Base-by-base conservation (phyloP, 441 rosid genomes). In the Brassica balearica region DNA sequence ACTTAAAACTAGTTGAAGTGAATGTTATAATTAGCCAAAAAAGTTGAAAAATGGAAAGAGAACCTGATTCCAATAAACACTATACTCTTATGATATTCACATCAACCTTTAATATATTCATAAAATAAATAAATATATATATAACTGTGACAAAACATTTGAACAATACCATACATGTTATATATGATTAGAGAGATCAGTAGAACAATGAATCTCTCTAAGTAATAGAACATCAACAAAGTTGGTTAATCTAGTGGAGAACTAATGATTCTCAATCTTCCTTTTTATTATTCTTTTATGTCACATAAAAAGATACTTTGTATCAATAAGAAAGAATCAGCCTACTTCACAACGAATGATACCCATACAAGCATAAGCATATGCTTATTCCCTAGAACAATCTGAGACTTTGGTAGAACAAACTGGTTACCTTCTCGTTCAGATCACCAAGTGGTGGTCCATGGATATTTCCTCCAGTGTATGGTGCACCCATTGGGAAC, bases 401-500 rank as follows among this genome's bases (percentile, higher is more conserved):
- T 41, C 48, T 10, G 48, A 41, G 38, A 34, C 38, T 38, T 38
- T 56, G 69, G n/a, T 53, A 67, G 62, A 56, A 9, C 0, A 2
- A 55, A 25, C 8, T 14, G 46, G 83, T 91, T 90, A 88, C 98
- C 99, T 96, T 96, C 84, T 90, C 98, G 77, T 94, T 94, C 75
- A 96, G 85, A 89, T 94, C 92, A 64, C 95, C 96, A 34, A 92
- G 94, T 2, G 98, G 97, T 7, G 98, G 98, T 43, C 98, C 98
- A 61, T 88, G 98, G 84, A 94, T 90, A 71, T 87, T 88, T 85
- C 98, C 99, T 79, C 96, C 98, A 17, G 93, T 92, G 72, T 90
- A 94, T 38, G 99, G 97, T 72, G 99, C 99, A 82, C 98, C 97
- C 98, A 96, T 93, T 34, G 98, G 99, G 81, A 96, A 93, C 88